A percentile compares a stretch with the other conserved stretches of the same genome.
Conservation (phyloP, 345 rosid genomes). For the Eucalyptus pumila region DNA sequence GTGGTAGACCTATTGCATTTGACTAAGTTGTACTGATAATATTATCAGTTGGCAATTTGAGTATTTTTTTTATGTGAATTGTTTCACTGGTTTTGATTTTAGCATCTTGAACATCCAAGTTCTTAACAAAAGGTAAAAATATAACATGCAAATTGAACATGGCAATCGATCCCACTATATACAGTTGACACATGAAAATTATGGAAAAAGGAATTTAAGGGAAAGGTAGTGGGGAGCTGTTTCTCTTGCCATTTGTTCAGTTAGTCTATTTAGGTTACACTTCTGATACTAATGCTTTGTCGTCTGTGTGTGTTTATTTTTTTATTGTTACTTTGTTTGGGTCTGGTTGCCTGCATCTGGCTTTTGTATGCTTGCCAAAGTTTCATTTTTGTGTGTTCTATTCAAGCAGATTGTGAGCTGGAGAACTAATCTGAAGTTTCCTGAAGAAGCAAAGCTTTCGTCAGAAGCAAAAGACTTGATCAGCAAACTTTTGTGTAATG, state of each 20-base stretch:
- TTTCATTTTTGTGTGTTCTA: neutral
- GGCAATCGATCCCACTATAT: neutral
- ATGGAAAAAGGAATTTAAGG: neutral
- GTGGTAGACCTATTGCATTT: neutral
- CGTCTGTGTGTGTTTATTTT: neutral
- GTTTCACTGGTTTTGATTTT: neutral
- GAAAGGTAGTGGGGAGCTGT: neutral
- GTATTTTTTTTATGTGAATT: neutral
- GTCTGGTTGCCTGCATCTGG: neutral
- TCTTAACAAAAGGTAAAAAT: neutral
- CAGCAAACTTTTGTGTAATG: constrained; percentile 74
- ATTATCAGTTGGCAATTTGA: neutral
- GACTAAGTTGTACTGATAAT: neutral
- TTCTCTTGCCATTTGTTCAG: neutral
- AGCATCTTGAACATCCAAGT: neutral
- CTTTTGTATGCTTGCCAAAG: neutral
- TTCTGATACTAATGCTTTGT: neutral
- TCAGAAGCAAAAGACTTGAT: constrained; percentile 62
- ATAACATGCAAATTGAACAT: neutral
- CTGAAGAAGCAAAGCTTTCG: constrained; percentile 82
- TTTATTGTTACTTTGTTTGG: neutral
- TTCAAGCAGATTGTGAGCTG: constrained; percentile 71
- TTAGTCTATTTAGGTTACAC: neutral
- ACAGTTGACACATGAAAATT: neutral
- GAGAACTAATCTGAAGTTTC: constrained; percentile 93